phyloP scores from a whole-genome alignment of 1,284 basidiomycete species.

The Malassezia japonica region DNA sequence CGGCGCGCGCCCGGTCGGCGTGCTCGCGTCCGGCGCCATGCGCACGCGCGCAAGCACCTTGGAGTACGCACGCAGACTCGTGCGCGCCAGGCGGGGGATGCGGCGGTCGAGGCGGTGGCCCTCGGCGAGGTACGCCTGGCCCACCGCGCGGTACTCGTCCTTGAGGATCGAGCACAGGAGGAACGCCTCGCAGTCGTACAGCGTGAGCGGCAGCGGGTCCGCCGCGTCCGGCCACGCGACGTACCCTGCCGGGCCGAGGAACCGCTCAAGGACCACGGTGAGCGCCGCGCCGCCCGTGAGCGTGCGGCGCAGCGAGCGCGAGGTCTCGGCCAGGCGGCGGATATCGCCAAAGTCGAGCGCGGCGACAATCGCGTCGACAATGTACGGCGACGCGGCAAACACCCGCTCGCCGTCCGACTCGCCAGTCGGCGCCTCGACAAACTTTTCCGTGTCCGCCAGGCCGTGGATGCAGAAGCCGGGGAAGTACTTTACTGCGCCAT shows the following conservation, averaged over 20 bases:
- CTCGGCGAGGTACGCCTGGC: constrained; percentile 23
- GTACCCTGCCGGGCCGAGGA: constrained; percentile 38
- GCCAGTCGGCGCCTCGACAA: background rate
- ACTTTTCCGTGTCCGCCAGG: constrained; percentile 22
- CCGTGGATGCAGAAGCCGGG: constrained; percentile 32
- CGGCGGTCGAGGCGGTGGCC: constrained; percentile 37
- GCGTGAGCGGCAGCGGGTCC: constrained; percentile 35
- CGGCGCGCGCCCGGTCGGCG: background rate
- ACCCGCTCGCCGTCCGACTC: background rate
- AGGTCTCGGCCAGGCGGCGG: constrained; percentile 36
- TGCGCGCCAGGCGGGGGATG: constrained; percentile 40
- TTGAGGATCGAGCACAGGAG: constrained; percentile 30
- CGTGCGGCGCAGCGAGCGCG: constrained; percentile 24
- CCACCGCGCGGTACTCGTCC: constrained; percentile 33
- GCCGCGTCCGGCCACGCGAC: constrained; percentile 20
- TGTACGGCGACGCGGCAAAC: background rate
- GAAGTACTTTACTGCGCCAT: constrained; percentile 29
- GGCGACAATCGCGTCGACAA: constrained; percentile 15
- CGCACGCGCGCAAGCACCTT: constrained; percentile 47
- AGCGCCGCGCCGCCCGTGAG: constrained; percentile 24
- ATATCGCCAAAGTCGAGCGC: constrained; percentile 38
- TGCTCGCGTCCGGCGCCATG: background rate
- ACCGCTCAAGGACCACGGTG: constrained; percentile 32
- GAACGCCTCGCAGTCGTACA: constrained; percentile 41
- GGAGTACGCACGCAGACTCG: constrained; percentile 48